phyloP scores from a whole-genome alignment of 1,139 yeast genomes.

The Yamadazyma atlantica region DNA sequence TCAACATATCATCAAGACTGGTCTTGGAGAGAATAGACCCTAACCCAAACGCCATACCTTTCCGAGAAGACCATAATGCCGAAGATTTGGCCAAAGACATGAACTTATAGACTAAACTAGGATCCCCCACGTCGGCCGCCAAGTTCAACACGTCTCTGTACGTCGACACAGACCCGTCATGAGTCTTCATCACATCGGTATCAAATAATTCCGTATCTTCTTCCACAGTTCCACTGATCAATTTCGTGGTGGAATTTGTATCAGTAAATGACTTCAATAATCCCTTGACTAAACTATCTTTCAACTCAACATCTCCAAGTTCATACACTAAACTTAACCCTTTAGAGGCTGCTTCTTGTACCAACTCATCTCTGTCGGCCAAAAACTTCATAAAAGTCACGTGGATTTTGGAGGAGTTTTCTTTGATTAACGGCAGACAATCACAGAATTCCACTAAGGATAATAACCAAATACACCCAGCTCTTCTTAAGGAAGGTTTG shows the following conservation, averaged over 20 bases:
- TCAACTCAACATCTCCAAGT: slow-evolving; percentile 64
- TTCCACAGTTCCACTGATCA: slow-evolving; percentile 69
- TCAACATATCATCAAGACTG: slow-evolving; percentile 63
- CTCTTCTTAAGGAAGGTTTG: slow-evolving; percentile 71
- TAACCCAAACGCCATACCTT: slow-evolving; percentile 91
- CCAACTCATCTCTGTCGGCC: slow-evolving; percentile 75
- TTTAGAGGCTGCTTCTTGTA: slow-evolving; percentile 90
- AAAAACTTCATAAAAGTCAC: slow-evolving; percentile 70
- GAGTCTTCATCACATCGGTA: slow-evolving; percentile 74
- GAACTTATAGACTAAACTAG: slow-evolving; percentile 88
- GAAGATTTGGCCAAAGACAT: slow-evolving; percentile 91
- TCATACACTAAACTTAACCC: slow-evolving; percentile 85
- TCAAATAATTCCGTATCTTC: slow-evolving; percentile 85
- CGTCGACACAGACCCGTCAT: slow-evolving; percentile 84
- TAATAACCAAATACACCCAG: slow-evolving; percentile 84
- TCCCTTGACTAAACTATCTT: slow-evolving; percentile 74
- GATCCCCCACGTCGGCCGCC: slow-evolving; percentile 95
- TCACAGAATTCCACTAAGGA: slow-evolving; percentile 78
- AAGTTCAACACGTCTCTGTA: slow-evolving; percentile 81
- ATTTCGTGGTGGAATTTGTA: slow-evolving; percentile 46
- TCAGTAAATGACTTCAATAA: slow-evolving; percentile 80
- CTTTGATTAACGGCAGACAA: slow-evolving; percentile 40
- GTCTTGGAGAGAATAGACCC: slow-evolving; percentile 83
- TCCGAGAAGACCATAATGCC: slow-evolving; percentile 87
- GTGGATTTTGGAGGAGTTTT: slow-evolving; percentile 60